These are phyloP conservation scores for Leishmania turanica DNA, from an alignment of 208 protist genomes.

Conservation along the genomic window DNA sequence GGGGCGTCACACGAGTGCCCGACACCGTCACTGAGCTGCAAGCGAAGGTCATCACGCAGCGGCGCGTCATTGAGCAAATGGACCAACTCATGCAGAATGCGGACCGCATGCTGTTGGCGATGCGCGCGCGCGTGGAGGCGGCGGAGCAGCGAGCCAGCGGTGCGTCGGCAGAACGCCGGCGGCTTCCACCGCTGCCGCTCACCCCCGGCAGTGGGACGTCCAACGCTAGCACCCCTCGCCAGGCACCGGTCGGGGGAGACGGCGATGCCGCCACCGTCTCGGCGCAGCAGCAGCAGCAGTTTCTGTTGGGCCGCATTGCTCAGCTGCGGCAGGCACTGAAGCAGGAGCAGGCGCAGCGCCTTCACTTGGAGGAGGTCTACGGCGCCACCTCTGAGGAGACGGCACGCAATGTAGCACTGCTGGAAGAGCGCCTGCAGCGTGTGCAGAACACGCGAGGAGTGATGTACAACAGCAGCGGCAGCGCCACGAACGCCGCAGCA, in stretches of 20 bases:
- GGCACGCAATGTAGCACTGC: constrained; percentile 37
- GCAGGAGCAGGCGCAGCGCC: constrained; percentile 47
- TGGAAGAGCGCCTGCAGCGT: constrained; percentile 52
- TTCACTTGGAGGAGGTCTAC: constrained; percentile 53
- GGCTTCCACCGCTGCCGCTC: constrained; percentile 20
- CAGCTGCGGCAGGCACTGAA: constrained; percentile 39
- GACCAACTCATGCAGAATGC: constrained; percentile 45
- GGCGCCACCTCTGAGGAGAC: constrained; percentile 38
- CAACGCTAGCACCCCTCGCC: neutral
- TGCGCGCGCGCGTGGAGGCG: constrained; percentile 38
- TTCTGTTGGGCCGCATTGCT: constrained; percentile 24
- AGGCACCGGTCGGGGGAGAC: neutral
- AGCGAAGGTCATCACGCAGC: constrained; percentile 31
- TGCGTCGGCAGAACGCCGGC: neutral
- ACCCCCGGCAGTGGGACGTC: neutral
- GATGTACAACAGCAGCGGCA: constrained; percentile 2
- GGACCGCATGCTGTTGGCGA: constrained; percentile 35
- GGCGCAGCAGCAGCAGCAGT: constrained; percentile 16
- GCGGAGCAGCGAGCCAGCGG: constrained; percentile 14
- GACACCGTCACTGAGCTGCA: constrained; percentile 24
- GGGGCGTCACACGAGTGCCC: neutral
- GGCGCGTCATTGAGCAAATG: constrained; percentile 39
- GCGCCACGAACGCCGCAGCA: neutral
- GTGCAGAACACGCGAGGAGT: constrained; percentile 23
- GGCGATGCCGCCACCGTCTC: constrained; percentile 25